phyloP scores from a whole-genome alignment of 495 filamentous ascomycete species.

The Podospora pseudopauciseta region DNA sequence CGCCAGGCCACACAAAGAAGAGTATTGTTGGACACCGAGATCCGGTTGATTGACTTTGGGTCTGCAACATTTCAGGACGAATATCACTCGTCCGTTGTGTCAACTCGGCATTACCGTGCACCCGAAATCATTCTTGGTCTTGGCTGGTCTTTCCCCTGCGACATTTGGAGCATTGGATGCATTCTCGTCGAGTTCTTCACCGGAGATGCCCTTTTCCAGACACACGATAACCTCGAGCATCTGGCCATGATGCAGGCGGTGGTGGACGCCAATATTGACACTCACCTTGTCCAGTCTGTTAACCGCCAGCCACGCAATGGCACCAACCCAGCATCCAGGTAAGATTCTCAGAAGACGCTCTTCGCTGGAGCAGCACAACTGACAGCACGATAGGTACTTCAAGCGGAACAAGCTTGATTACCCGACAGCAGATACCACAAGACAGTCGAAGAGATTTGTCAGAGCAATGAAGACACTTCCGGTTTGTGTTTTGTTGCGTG shows the following conservation, averaged over 20 bases:
- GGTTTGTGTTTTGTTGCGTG: conserved; percentile 51
- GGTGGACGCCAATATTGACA: conserved; percentile 69
- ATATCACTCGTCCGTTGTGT: conserved; percentile 96
- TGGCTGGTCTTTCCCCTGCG: conserved; percentile 96
- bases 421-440: conserved; percentile 79
- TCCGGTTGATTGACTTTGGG: conserved; percentile 95
- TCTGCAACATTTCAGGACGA: conserved; percentile 98
- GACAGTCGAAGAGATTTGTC: conserved; percentile 87
- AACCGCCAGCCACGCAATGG: conserved; percentile 60
- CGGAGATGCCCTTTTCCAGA: conserved; percentile 95
- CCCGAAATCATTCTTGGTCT: conserved; percentile 96
- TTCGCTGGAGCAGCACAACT: conserved; percentile 17
- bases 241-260: conserved; percentile 99
- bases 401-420: conserved; percentile 80
- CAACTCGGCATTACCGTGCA: conserved; percentile 91
- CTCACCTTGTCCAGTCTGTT: conserved; percentile 71
- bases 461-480: conserved; percentile 86
- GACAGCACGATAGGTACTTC: conserved; percentile 66
- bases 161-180: conserved; percentile 99
- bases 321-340: conserved; percentile 78
- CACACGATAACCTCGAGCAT: conserved; percentile 96
- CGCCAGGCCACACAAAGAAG: conserved; percentile 81
- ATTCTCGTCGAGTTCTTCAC: conserved; percentile 99
- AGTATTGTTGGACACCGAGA: conserved; percentile 91
- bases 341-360: conserved; percentile 35